phyloP scores from a whole-genome alignment of 192 early-diverging fungal species.

The Coemansia biformis region DNA sequence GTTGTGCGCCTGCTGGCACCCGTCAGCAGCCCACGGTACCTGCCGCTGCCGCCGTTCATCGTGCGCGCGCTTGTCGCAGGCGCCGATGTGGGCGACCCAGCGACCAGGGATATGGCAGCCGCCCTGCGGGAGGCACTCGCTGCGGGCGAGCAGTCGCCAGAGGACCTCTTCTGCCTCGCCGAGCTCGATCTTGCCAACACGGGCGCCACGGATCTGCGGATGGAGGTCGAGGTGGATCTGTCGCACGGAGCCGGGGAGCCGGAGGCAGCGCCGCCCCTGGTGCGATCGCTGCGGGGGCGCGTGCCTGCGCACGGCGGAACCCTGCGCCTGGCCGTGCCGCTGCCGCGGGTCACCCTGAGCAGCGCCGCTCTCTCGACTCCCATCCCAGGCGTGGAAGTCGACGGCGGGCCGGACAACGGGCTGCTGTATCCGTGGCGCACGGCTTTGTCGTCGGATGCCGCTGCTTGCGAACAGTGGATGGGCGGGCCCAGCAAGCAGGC shows the following conservation, averaged over 20 bases:
- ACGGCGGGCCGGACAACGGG: conserved; percentile 27
- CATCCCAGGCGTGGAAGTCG: conserved; percentile 34
- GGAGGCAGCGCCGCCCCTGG: background rate
- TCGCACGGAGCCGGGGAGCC: conserved; percentile 1
- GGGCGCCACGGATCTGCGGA: conserved; percentile 14
- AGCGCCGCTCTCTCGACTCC: conserved; percentile 3
- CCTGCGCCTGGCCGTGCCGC: conserved; percentile 23
- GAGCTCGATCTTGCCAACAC: conserved; percentile 25
- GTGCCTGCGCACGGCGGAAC: conserved; percentile 15
- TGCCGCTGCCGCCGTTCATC: conserved; percentile 30
- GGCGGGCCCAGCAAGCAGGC: conserved; percentile 2
- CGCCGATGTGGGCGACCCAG: background rate
- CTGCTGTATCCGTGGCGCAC: conserved; percentile 40
- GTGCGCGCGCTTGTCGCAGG: conserved; percentile 3
- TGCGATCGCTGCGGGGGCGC: background rate
- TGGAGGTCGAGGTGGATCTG: conserved; percentile 28
- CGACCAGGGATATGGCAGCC: conserved; percentile 4
- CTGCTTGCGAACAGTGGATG: conserved; percentile 10
- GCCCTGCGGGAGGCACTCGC: conserved; percentile 10
- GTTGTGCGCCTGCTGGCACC: conserved; percentile 23
- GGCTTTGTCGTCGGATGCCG: background rate
- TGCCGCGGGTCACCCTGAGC: conserved; percentile 17
- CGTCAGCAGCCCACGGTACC: conserved; percentile 7
- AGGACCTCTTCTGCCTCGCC: conserved; percentile 29
- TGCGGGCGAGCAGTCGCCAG: background rate